These are phyloP conservation scores for Rhizopus sp. DNA, from an alignment of 371 early-diverging fungal species.

Conservation along the genomic window DNA sequence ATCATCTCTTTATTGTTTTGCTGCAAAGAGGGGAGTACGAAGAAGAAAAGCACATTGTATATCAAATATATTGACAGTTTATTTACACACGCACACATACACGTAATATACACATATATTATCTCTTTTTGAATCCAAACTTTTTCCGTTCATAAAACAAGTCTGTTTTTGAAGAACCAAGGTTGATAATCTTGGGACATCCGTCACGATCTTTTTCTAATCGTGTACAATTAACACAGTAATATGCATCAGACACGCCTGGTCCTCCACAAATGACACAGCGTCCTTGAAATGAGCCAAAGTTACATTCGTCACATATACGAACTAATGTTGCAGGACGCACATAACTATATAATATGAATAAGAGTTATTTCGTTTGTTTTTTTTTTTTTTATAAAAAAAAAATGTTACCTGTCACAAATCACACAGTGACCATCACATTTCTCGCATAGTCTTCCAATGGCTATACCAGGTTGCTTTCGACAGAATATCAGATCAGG, in stretches of 20 bases:
- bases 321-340: slow-evolving; percentile 87
- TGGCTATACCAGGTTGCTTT: slow-evolving; percentile 94
- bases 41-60: background rate
- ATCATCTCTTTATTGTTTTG: too few relatives aligned
- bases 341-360: slow-evolving; percentile 60
- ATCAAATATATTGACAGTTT: slow-evolving; percentile 4
- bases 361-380: background rate
- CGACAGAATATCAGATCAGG: slow-evolving; percentile 96
- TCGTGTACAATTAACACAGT: slow-evolving; percentile 90
- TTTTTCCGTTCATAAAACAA: slow-evolving; percentile 95
- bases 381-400: background rate
- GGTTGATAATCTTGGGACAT: slow-evolving; percentile 94
- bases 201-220: slow-evolving; percentile 97
- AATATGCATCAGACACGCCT: slow-evolving; percentile 96
- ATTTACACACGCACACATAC: slow-evolving; percentile 1
- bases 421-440: slow-evolving; percentile 95
- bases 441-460: slow-evolving; percentile 95
- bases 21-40: background rate
- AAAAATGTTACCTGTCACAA: slow-evolving; percentile 83
- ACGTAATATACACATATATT: slow-evolving; percentile 19
- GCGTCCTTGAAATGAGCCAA: slow-evolving; percentile 87
- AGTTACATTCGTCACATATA: slow-evolving; percentile 98
- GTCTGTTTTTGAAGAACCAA: slow-evolving; percentile 85
- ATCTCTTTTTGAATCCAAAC: slow-evolving; percentile 77
- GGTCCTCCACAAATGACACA: slow-evolving; percentile 93